Percentiles rank a stretch among this genome's conserved stretches.
Conservation (phyloP, 2,329 filamentous ascomycete genomes). For the Venturia oleaginea region DNA sequence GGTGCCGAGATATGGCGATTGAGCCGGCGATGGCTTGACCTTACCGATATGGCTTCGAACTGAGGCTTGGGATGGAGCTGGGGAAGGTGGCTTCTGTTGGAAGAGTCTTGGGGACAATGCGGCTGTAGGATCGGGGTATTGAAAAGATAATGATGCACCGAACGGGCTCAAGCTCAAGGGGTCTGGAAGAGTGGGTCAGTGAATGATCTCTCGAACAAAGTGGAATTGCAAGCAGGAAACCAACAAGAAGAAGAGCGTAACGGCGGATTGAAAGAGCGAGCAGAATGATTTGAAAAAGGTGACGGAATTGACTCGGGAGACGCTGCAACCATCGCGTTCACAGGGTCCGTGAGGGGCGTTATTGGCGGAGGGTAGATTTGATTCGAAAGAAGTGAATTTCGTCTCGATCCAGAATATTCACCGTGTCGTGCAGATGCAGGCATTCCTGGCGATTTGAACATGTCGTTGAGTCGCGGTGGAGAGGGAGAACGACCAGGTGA, state of each 20-base stretch:
- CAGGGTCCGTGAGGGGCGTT: slow-evolving; percentile 16
- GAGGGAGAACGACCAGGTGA: slow-evolving; percentile 7
- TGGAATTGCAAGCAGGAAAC: slow-evolving; percentile 29
- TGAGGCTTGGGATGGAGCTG: slow-evolving; percentile 50
- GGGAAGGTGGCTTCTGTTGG: slow-evolving; percentile 48
- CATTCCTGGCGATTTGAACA: slow-evolving; percentile 11
- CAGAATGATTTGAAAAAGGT: slow-evolving; percentile 18
- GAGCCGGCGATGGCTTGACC: slow-evolving; percentile 37
- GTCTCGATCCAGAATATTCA: background rate
- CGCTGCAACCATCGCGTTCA: slow-evolving; percentile 16
- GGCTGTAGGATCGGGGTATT: slow-evolving; percentile 31
- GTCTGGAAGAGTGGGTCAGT: slow-evolving; percentile 32
- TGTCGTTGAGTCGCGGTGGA: background rate
- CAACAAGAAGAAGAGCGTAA: slow-evolving; percentile 26
- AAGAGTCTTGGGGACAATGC: slow-evolving; percentile 34
- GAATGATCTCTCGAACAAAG: slow-evolving; percentile 16
- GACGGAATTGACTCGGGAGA: slow-evolving; percentile 17
- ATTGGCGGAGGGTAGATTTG: slow-evolving; percentile 18
- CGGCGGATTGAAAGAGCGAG: slow-evolving; percentile 19
- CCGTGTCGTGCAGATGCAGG: slow-evolving; percentile 16
- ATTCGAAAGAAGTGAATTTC: slow-evolving; percentile 18
- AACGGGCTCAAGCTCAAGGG: slow-evolving; percentile 50
- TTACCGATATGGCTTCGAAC: slow-evolving; percentile 36
- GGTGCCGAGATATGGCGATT: slow-evolving; percentile 58
- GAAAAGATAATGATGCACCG: slow-evolving; percentile 29